Evolutionary conservation across 148 eudicot species (phyloP).

Genomic region (Pharnaceum exiguum): DNA sequence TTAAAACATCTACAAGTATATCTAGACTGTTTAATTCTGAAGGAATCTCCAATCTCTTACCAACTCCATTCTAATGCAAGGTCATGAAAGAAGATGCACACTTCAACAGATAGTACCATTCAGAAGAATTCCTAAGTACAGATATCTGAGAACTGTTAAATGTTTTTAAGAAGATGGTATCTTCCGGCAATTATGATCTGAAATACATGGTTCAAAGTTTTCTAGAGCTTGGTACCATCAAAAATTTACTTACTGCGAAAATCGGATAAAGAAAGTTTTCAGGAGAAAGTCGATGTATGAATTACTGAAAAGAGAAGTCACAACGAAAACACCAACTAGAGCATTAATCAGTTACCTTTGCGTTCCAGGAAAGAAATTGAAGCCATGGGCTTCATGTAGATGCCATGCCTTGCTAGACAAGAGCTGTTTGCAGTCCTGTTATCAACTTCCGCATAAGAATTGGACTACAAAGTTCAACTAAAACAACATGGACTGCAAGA

Average conservation of each 20-base stretch:
- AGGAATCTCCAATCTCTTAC: too few relatives aligned
- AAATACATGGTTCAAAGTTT: not conserved
- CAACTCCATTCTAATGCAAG: too few relatives aligned
- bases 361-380: constrained; percentile 97
- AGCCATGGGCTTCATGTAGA: constrained; percentile 88
- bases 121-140: too few relatives aligned
- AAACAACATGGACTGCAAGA: not conserved
- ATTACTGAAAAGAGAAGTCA: not conserved
- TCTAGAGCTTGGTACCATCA: not conserved
- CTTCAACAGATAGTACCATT: too few relatives aligned
- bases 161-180: too few relatives aligned
- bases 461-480: not conserved
- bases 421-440: constrained; percentile 70
- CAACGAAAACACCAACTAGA: not conserved
- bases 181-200: not conserved
- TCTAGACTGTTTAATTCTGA: too few relatives aligned
- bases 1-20: too few relatives aligned
- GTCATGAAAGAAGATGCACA: too few relatives aligned
- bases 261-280: not conserved
- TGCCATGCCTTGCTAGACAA: constrained; percentile 81
- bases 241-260: not conserved
- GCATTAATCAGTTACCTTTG: constrained; percentile 49
- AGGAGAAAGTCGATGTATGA: not conserved
- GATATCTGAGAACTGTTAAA: too few relatives aligned
- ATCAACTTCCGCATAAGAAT: constrained; percentile 16